Percentiles rank a stretch among this genome's conserved stretches.
These are phyloP conservation scores for Apiospora sp. DNA, from an alignment of 2,329 filamentous ascomycete genomes.

Conservation along the genomic window DNA sequence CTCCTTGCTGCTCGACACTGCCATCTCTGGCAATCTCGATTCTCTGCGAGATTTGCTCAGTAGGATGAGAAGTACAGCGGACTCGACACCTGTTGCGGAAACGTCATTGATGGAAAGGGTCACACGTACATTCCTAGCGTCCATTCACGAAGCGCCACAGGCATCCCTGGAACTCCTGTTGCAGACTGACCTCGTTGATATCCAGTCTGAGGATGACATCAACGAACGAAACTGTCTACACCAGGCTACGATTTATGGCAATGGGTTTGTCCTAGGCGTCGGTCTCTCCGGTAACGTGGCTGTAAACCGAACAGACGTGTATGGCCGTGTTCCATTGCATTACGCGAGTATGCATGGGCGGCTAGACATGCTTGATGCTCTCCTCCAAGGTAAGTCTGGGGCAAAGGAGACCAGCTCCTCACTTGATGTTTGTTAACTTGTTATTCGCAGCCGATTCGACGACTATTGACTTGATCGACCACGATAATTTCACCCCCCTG, in stretches of 20 bases:
- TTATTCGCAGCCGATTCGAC: conserved; percentile 64
- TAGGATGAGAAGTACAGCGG: conserved; percentile 67
- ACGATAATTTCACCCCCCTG: conserved; percentile 96
- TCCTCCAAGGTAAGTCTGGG: conserved; percentile 68
- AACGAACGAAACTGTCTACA: conserved; percentile 97
- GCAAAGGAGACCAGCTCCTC: not conserved
- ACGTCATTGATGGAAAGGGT: conserved; percentile 74
- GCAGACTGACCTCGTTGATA: conserved; percentile 82
- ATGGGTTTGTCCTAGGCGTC: conserved; percentile 77
- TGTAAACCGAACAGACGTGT: conserved; percentile 85
- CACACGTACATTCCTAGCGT: conserved; percentile 88
- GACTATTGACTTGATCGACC: conserved; percentile 88
- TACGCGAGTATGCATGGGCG: conserved; percentile 96
- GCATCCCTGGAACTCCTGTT: conserved; percentile 79
- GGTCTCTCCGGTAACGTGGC: conserved; percentile 80
- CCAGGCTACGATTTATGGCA: conserved; percentile 94
- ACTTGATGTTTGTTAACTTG: conserved; percentile 27
- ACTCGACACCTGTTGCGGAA: conserved; percentile 57
- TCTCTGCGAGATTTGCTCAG: conserved; percentile 82
- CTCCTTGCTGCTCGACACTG: conserved; percentile 85
- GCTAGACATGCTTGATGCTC: conserved; percentile 79
- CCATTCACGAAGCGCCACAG: conserved; percentile 84
- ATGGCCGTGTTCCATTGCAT: conserved; percentile 90
- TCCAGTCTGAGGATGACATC: conserved; percentile 96
- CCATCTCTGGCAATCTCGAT: conserved; percentile 80